Conservation (phyloP, 805 yeast genomes). For the Candida saitoana region DNA sequence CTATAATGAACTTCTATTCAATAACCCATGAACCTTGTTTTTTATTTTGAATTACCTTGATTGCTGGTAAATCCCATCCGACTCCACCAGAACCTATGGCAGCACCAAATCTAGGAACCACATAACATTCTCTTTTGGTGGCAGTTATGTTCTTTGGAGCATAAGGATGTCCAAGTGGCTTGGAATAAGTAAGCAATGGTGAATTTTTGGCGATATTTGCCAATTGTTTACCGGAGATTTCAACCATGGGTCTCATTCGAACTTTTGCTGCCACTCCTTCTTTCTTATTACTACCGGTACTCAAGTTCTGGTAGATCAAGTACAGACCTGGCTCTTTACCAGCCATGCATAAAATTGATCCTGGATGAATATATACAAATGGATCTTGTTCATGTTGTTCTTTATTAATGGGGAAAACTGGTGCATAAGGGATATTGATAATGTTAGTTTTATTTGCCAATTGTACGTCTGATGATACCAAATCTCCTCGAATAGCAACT, state of each 20-base stretch:
- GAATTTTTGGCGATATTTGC: conserved; percentile 73
- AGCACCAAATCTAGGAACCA: conserved; percentile 87
- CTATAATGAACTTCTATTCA: no score
- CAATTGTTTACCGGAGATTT: conserved; percentile 68
- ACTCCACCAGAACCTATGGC: conserved; percentile 75
- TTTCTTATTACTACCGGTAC: conserved; percentile 44
- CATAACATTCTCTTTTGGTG: conserved; percentile 79
- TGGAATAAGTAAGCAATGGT: conserved; percentile 75
- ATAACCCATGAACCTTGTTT: conserved; percentile 63
- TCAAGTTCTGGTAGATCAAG: conserved; percentile 68
- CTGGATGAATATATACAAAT: conserved; percentile 75
- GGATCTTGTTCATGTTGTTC: conserved; percentile 44
- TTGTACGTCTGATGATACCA: conserved; percentile 57
- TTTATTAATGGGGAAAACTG: conserved; percentile 47
- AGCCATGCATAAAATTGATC: conserved; percentile 54
- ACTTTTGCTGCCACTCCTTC: conserved; percentile 42
- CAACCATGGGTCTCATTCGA: conserved; percentile 74
- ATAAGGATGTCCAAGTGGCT: conserved; percentile 87
- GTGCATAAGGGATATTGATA: conserved; percentile 60
- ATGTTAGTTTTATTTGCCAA: conserved; percentile 56
- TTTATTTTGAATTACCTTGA: conserved; percentile 71
- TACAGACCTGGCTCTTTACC: conserved; percentile 79
- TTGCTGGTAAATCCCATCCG: conserved; percentile 86
- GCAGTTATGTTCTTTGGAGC: conserved; percentile 68
- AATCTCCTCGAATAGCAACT: conserved; percentile 79